Conservation (phyloP, 2,329 filamentous ascomycete genomes). For the Stylonectria norvegica region DNA sequence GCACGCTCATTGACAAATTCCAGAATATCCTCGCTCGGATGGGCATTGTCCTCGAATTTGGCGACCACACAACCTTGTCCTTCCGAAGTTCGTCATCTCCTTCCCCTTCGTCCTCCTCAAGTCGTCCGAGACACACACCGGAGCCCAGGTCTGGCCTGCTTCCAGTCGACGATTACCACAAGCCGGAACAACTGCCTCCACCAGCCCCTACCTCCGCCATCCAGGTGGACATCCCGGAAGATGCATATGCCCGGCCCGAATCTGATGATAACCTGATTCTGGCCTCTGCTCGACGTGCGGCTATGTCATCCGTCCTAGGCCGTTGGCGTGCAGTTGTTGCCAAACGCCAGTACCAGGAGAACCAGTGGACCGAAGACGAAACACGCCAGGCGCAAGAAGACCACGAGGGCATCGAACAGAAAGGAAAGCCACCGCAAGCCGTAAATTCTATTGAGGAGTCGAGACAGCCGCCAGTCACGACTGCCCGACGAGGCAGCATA, state of each 20-base stretch:
- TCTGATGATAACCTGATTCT: constrained; percentile 14
- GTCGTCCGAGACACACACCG: constrained; percentile 13
- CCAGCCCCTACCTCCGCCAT: background rate
- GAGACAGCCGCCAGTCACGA: background rate
- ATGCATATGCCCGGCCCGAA: constrained; percentile 6
- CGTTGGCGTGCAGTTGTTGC: constrained; percentile 24
- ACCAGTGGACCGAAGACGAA: constrained; percentile 4
- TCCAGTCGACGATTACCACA: constrained; percentile 7
- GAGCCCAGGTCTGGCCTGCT: background rate
- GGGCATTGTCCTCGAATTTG: constrained; percentile 68
- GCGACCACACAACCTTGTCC: constrained; percentile 32
- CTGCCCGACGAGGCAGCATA: background rate
- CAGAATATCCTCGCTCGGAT: constrained; percentile 63
- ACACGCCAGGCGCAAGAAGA: constrained; percentile 11
- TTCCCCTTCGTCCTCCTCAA: constrained; percentile 22
- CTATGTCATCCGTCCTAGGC: constrained; percentile 21
- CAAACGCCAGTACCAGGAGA: constrained; percentile 3
- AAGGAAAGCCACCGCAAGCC: background rate
- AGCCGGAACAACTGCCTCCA: constrained; percentile 3
- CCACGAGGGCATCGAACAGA: background rate
- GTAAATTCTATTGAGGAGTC: background rate
- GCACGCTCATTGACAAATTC: constrained; percentile 66
- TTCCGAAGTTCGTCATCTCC: constrained; percentile 19
- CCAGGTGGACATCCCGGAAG: background rate
- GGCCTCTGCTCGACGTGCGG: constrained; percentile 17